Conservation (phyloP, 768 basidiomycete genomes). For the Chalciporus chontae region DNA sequence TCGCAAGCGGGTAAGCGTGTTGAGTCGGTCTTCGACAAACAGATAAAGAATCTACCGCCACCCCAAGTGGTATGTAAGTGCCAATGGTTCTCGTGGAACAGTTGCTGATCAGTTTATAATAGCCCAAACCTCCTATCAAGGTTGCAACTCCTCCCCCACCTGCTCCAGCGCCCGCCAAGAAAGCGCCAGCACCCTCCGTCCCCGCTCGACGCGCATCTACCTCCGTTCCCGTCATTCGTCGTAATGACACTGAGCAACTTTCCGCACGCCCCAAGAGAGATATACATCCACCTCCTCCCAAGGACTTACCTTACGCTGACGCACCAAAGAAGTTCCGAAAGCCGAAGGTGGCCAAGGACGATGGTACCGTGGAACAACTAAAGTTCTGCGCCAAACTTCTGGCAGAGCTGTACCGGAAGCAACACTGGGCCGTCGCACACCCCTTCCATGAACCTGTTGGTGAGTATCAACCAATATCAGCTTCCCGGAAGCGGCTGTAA, state of each 20-base stretch:
- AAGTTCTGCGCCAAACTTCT: conserved; percentile 77
- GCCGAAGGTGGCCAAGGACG: conserved; percentile 55
- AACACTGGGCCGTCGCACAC: conserved; percentile 64
- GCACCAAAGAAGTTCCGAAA: conserved; percentile 66
- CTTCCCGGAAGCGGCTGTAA: neutral
- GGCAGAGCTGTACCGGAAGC: conserved; percentile 73
- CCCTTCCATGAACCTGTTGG: conserved; percentile 96
- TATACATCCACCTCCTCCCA: conserved; percentile 92
- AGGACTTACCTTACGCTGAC: conserved; percentile 84
- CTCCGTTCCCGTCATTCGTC: conserved; percentile 78
- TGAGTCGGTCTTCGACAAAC: conserved; percentile 84
- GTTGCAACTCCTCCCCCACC: conserved; percentile 37
- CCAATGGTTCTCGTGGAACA: conserved; percentile 12
- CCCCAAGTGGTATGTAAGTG: conserved; percentile 63
- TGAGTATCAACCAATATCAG: conserved; percentile 39
- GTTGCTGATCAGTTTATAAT: conserved; percentile 22
- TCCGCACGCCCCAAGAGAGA: conserved; percentile 91
- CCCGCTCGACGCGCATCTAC: conserved; percentile 70
- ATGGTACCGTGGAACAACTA: conserved; percentile 77
- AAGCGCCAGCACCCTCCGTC: conserved; percentile 34
- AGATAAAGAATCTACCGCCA: conserved; percentile 78
- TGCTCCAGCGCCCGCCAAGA: conserved; percentile 34
- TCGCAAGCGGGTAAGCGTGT: conserved; percentile 77
- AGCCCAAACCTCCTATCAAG: conserved; percentile 47
- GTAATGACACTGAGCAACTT: conserved; percentile 56